Evolutionary conservation across 371 early-diverging fungal genomes (phyloP), one percentile per base, ranked within the genome.

Genomic region (Antonospora locustae): DNA sequence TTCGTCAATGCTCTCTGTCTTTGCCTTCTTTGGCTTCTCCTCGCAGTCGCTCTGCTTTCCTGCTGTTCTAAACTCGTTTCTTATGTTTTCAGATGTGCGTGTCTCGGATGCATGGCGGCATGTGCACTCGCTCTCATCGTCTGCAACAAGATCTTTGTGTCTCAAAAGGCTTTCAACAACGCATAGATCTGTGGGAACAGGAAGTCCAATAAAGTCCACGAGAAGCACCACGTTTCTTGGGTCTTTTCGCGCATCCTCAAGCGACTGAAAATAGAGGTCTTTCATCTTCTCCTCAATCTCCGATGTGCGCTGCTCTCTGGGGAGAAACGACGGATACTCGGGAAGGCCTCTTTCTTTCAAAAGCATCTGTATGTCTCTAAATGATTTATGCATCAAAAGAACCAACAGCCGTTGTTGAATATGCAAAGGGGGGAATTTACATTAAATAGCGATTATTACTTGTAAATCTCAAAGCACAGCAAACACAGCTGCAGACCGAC

Each of bases 341-440:
- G 62, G 57, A 14, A 63, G 5, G 7, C 38, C 52, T 20, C 40
- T 24, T 43, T 40, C 49, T 34, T 43, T 55, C 17, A 67, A 47
- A 9, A 25, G 34, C 22, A 47, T 14, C 30, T 63, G 63, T 32
- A 67, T 19, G 0, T 29, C 23, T 27, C 46, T 45, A 34, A 67
- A 58, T 28, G 34, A 55, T 20, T 46, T 29, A 19, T 45, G 17
- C 67, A 67, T 67, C n/a, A n/a, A n/a, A 25, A 14, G 53, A n/a
- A n/a, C n/a, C n/a, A n/a, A n/a, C n/a, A n/a, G n/a, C n/a, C n/a
- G n/a, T n/a, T n/a, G n/a, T n/a, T n/a, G n/a, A n/a, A n/a, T n/a
- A n/a, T n/a, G n/a, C n/a, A n/a, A n/a, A n/a, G n/a, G n/a, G n/a
- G n/a, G n/a, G n/a, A n/a, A n/a, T n/a, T n/a, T n/a, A n/a, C n/a